Evolutionary conservation across 495 filamentous ascomycete genomes (phyloP).

Genomic region (Neurospora tetrasperma): DNA sequence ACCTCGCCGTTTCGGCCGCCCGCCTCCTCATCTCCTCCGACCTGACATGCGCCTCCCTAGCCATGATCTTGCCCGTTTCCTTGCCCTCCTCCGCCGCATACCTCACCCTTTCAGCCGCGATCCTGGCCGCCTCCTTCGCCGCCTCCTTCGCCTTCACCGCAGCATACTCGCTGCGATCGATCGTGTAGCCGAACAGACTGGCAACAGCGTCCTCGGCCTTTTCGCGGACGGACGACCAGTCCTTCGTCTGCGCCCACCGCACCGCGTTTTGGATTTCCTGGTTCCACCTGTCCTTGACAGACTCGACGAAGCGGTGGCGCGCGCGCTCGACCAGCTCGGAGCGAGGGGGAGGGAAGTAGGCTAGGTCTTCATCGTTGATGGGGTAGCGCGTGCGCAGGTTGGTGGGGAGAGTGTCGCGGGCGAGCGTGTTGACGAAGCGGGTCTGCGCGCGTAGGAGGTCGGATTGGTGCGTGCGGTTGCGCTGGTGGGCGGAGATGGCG

Average conservation of each 20-base stretch:
- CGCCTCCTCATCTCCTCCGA: neutral
- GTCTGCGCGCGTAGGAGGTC: slow-evolving; percentile 61
- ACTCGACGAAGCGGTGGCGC: slow-evolving; percentile 45
- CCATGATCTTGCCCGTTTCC: slow-evolving; percentile 21
- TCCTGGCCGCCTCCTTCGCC: slow-evolving; percentile 17
- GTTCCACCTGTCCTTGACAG: slow-evolving; percentile 74
- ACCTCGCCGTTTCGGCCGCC: slow-evolving; percentile 9
- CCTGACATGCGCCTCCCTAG: slow-evolving; percentile 12
- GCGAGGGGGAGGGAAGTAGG: slow-evolving; percentile 11
- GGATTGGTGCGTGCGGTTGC: slow-evolving; percentile 59
- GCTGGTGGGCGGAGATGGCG: slow-evolving; percentile 60
- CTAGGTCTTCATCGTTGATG: slow-evolving; percentile 7
- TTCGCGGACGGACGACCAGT: slow-evolving; percentile 52
- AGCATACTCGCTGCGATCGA: neutral
- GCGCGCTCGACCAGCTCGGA: slow-evolving; percentile 33
- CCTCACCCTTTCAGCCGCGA: slow-evolving; percentile 10
- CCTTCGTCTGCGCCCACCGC: slow-evolving; percentile 54
- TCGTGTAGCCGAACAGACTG: slow-evolving; percentile 18
- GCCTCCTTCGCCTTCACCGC: slow-evolving; percentile 11
- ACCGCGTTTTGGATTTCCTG: slow-evolving; percentile 58
- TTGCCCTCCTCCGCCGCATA: slow-evolving; percentile 20
- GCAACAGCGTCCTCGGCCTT: slow-evolving; percentile 35
- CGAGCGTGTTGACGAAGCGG: slow-evolving; percentile 46
- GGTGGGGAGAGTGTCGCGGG: slow-evolving; percentile 35
- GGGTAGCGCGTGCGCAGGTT: slow-evolving; percentile 25